Evolutionary conservation across 2,329 filamentous ascomycete species (phyloP).

Genomic region (Cyphellophora attinorum): DNA sequence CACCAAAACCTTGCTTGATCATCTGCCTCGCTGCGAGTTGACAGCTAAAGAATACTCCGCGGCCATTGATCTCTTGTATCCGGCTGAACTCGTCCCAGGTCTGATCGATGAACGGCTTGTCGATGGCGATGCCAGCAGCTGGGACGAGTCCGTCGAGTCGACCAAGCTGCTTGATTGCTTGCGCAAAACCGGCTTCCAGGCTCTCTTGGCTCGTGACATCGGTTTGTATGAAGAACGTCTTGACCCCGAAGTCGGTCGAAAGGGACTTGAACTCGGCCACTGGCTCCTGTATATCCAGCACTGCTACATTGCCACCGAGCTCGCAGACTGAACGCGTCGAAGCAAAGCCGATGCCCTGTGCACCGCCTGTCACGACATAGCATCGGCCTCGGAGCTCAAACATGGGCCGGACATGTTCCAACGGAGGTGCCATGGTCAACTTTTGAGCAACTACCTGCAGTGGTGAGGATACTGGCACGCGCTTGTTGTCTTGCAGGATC

Average conservation of each 20-base stretch:
- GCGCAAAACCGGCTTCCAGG: conserved; percentile 31
- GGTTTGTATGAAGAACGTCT: conserved; percentile 37
- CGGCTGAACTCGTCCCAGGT: conserved; percentile 33
- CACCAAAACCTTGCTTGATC: conserved; percentile 36
- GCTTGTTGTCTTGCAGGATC: not conserved
- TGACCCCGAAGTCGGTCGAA: conserved; percentile 30
- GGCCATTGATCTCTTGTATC: conserved; percentile 34
- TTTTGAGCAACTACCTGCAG: conserved; percentile 18
- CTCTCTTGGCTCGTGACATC: conserved; percentile 36
- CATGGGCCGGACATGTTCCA: conserved; percentile 7
- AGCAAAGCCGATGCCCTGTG: conserved; percentile 32
- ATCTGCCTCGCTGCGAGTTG: conserved; percentile 41
- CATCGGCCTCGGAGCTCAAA: conserved; percentile 27
- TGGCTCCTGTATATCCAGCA: conserved; percentile 20
- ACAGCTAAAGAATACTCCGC: conserved; percentile 35
- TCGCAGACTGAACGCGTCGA: conserved; percentile 29
- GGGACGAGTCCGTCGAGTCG: conserved; percentile 31
- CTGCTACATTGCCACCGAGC: conserved; percentile 31
- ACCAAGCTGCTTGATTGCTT: conserved; percentile 26
- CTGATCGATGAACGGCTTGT: conserved; percentile 36
- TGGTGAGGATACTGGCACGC: not conserved
- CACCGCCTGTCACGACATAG: conserved; percentile 31
- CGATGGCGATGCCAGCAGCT: conserved; percentile 28
- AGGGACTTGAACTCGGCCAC: conserved; percentile 26
- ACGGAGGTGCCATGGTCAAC: conserved; percentile 5